Evolutionary conservation across 768 basidiomycete species (phyloP), one percentile per base, ranked within the genome.

Genomic region (Russula earlei): DNA sequence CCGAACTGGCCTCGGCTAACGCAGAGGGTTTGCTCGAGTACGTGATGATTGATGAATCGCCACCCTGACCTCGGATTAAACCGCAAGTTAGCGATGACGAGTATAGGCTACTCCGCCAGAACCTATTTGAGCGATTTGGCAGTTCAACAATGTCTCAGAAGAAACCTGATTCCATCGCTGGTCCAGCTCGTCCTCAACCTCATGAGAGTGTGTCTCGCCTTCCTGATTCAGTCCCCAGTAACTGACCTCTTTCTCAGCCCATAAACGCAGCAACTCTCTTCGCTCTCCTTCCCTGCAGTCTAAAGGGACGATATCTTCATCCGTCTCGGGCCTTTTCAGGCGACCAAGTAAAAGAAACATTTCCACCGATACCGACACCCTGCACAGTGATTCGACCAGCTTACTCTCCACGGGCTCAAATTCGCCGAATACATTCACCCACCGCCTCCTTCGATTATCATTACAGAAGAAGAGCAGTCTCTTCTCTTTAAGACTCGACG

Each of bases 51-150:
- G 42, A 47, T n/a, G 34, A 27, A 43, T 27, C 22, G 17, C 20
- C 24, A 55, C 12, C 20, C 17, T 38, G 52, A 40, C 22, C 19
- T 48, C 34, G 45, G 22, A 20, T 46, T 37, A 31, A 52, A 27
- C 17, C 55, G 33, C 46, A 55, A 29, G 47, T 8, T 67, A 91
- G 90, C 66, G 86, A 91, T 69, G 87, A 91, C 62, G 90, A 90
- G 66, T 91, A 91, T 67, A 82, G 89, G 49, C 68, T 91, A 41
- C 77, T 92, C 12, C 82, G 90, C 42, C 88, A 90, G 68, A 88
- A 84, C 65, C 74, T 92, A 37, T 91, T 92, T 62, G 87, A 91
- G 67, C 80, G 90, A 50, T 81, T 88, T 64, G 77, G 86, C 15
- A 79, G 71, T 58, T 76, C 74, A 24, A 65, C 72, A 9, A 74